Percentiles rank a stretch among this genome's conserved stretches.
Evolutionary conservation across 805 yeast species (phyloP).

Genomic region (Candida xiaguanensis): DNA sequence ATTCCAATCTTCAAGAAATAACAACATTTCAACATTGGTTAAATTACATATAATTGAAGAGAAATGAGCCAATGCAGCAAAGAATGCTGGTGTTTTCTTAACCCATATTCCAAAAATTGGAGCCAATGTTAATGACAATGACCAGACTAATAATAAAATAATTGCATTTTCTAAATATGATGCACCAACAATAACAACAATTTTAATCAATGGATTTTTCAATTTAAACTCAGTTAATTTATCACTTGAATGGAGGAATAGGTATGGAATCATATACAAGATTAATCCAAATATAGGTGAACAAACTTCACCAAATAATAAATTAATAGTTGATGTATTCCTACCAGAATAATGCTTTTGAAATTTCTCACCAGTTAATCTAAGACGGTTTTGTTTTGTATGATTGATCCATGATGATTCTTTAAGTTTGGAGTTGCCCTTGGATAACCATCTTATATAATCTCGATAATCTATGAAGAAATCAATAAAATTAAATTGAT

Average conservation of each 20-base stretch:
- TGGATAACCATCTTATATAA: slow-evolving; percentile 66
- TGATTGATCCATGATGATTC: slow-evolving; percentile 77
- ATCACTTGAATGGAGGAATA: slow-evolving; percentile 81
- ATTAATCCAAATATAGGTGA: slow-evolving; percentile 14
- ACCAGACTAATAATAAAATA: slow-evolving; percentile 28
- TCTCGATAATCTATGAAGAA: slow-evolving; percentile 49
- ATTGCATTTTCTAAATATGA: slow-evolving; percentile 45
- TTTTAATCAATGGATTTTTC: slow-evolving; percentile 55
- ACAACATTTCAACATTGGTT: slow-evolving; percentile 30
- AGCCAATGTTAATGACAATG: slow-evolving; percentile 35
- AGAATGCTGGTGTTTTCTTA: slow-evolving; percentile 26
- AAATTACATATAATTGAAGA: slow-evolving; percentile 31
- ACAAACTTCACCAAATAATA: slow-evolving; percentile 16
- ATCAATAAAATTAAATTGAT: slow-evolving; percentile 46
- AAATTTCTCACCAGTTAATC: slow-evolving; percentile 21
- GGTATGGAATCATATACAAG: slow-evolving; percentile 56
- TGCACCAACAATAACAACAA: slow-evolving; percentile 47
- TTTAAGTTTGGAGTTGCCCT: slow-evolving; percentile 70
- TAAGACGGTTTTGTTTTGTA: slow-evolving; percentile 30
- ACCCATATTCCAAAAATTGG: slow-evolving; percentile 32
- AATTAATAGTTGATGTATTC: slow-evolving; percentile 11
- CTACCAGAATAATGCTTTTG: slow-evolving; percentile 5
- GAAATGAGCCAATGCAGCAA: slow-evolving; percentile 41
- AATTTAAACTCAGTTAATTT: slow-evolving; percentile 51
- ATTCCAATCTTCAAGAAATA: slow-evolving; percentile 42